Evolutionary conservation across 805 yeast genomes (phyloP).

Genomic region (Wickerhamiella slavikovae): DNA sequence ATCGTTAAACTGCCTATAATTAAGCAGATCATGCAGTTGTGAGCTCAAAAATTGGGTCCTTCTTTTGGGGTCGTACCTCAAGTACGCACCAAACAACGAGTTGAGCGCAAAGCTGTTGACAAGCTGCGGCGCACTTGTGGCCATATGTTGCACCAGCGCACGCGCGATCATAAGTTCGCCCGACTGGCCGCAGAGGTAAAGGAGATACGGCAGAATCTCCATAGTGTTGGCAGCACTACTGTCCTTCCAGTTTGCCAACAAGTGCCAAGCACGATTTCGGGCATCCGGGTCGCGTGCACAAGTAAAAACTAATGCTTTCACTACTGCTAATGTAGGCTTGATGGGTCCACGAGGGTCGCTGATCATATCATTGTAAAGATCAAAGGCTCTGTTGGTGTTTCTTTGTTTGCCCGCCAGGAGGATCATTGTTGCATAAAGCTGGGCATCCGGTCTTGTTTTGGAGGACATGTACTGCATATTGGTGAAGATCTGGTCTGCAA

Average conservation of each 20-base stretch:
- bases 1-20: conserved; percentile 11
- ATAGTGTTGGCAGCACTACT: conserved; percentile 15
- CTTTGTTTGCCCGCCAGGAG: conserved; percentile 39
- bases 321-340: conserved; percentile 24
- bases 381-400: conserved; percentile 55
- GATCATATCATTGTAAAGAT: conserved; percentile 51
- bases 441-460: conserved; percentile 42
- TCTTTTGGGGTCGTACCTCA: conserved; percentile 12
- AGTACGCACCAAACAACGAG: conserved; percentile 17
- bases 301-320: conserved; percentile 43
- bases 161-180: conserved; percentile 60
- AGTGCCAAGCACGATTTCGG: conserved; percentile 52
- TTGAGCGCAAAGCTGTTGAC: conserved; percentile 16
- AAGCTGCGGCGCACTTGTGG: conserved; percentile 8
- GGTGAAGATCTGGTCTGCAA: conserved; percentile 58
- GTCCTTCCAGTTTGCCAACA: conserved; percentile 41
- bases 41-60: conserved; percentile 14
- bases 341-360: conserved; percentile 17
- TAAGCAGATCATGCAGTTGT: conserved; percentile 12
- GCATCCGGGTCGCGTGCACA: conserved; percentile 34
- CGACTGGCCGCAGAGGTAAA: conserved; percentile 56
- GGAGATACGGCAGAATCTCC: conserved; percentile 41
- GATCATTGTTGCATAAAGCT: conserved; percentile 53
- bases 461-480: conserved; percentile 64
- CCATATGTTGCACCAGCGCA: conserved; percentile 24